A percentile compares a stretch with the other conserved stretches of the same genome.
phyloP scores from a whole-genome alignment of 495 filamentous ascomycete genomes.

The Podospora didyma region DNA sequence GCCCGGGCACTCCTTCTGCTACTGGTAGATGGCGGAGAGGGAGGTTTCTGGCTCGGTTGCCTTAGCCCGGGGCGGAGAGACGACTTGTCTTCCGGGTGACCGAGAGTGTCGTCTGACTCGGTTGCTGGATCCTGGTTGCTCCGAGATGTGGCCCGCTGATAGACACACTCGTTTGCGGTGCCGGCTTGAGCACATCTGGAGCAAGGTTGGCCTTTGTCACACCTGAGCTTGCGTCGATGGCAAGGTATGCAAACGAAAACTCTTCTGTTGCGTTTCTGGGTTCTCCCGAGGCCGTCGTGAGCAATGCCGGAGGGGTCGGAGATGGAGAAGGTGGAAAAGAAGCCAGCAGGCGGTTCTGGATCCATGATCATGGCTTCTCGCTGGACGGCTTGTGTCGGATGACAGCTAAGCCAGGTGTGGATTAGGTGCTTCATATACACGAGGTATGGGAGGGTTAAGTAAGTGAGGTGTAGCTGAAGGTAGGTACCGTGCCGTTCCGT shows the following conservation, averaged over 20 bases:
- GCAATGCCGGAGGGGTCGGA: conserved; percentile 18
- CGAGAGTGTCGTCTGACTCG: not conserved
- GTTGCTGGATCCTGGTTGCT: conserved; percentile 5
- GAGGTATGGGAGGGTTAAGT: too few species aligned
- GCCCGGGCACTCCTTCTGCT: conserved; percentile 6
- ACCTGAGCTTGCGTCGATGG: conserved; percentile 25
- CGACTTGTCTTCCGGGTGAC: not conserved
- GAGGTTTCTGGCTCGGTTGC: not conserved
- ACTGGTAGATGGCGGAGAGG: conserved; percentile 2
- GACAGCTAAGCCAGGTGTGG: too few species aligned
- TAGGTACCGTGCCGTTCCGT: too few species aligned
- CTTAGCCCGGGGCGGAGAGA: not conserved
- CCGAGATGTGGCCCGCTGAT: conserved; percentile 16
- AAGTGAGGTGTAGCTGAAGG: not conserved
- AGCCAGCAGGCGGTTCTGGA: conserved; percentile 22
- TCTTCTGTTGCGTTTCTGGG: conserved; percentile 23
- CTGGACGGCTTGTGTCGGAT: too few species aligned
- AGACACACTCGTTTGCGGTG: conserved; percentile 19
- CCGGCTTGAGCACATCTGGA: conserved; percentile 22
- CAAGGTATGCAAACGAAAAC: conserved; percentile 29
- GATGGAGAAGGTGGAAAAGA: conserved; percentile 26
- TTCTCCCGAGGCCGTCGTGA: conserved; percentile 14
- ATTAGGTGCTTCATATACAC: too few species aligned
- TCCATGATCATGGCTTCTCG: conserved; percentile 8
- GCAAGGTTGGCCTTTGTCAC: conserved; percentile 26